phyloP scores from a whole-genome alignment of 139 green algal genomes.

The Closterium sp. region DNA sequence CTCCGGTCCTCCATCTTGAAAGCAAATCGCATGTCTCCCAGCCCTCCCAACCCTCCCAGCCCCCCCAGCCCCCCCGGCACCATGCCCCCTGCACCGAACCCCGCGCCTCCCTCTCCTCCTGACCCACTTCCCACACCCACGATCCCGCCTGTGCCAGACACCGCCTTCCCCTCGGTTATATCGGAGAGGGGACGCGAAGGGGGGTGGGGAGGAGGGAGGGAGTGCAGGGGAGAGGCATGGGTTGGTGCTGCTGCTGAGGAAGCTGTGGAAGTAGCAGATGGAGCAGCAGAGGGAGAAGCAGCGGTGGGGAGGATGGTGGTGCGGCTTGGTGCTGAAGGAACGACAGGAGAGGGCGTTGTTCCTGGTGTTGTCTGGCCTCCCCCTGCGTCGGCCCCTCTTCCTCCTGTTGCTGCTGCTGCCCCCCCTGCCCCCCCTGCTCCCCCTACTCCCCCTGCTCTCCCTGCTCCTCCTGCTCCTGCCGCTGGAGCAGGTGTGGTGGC shows the following conservation, averaged over 20 bases:
- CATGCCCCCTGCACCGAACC: not conserved
- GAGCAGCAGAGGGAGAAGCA: not conserved
- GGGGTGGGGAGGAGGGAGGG: not conserved
- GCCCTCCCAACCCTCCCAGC: too few species aligned
- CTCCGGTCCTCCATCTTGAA: slow-evolving; percentile 50
- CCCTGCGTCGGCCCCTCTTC: not conserved
- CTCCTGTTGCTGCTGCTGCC: not conserved
- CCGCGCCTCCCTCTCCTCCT: not conserved
- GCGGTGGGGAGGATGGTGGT: not conserved
- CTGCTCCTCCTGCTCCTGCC: not conserved
- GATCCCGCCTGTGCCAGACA: not conserved
- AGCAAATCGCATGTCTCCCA: slow-evolving; percentile 2
- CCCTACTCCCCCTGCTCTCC: not conserved
- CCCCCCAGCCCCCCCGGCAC: not conserved
- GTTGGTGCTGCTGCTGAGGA: not conserved
- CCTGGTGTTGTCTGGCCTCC: not conserved
- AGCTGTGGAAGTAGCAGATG: not conserved
- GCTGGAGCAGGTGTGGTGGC: not conserved
- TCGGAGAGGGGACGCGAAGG: not conserved
- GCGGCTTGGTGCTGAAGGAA: not conserved
- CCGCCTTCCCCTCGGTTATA: not conserved
- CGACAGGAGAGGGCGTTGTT: not conserved
- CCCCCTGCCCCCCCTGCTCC: not conserved
- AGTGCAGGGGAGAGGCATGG: not conserved
- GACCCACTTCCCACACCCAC: not conserved